Base-by-base conservation (phyloP, 306 rosid species). In the Vigna angularis region DNA sequence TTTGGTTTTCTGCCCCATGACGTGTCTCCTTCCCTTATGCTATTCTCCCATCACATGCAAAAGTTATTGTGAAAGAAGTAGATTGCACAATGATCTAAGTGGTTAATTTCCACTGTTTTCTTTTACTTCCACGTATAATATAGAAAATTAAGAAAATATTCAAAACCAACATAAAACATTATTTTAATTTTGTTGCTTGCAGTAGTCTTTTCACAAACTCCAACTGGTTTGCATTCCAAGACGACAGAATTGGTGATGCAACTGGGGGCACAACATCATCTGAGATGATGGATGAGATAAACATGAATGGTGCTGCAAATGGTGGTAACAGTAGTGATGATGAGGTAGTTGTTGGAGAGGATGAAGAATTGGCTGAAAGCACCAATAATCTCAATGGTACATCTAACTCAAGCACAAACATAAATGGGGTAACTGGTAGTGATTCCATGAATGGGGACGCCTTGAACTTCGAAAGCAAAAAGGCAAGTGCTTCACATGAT, bases 141-240 rank as follows among this genome's bases (percentile, higher is more conserved):
- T n/a, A n/a, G 58, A 38, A 50, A 77, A 51, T 5, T 24, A 9
- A 36, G 53, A 56, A 67, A 58, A 38, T 38, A 7, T 30, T 82
- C 38, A 36, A 63, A 62, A 70, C 17, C 70, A 34, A 34, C 5
- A 34, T 34, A 34, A 34, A 5, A 34, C 5, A 5, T 5, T 34
- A 34, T 40, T 15, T 72, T 64, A 77, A 47, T 55, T 65, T 53
- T 74, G 34, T 55, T 66, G 49, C 22, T 14, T 85, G 87, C 93
- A 87, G 99, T 87, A 91, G 96, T 71, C 86, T 96, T 70, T 96
- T 93, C 86, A 96, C 97, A 17, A 96, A 96, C 85, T 96, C 98
- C 85, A 93, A 93, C 88, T 96, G 99, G 99, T 93, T 96, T 79
- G 93, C 97, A 6, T 96, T 90, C 89, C 97, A 96, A 96, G 97